These are phyloP conservation scores for Gossypium davidsonii DNA, from an alignment of 441 rosid genomes.

Conservation along the genomic window DNA sequence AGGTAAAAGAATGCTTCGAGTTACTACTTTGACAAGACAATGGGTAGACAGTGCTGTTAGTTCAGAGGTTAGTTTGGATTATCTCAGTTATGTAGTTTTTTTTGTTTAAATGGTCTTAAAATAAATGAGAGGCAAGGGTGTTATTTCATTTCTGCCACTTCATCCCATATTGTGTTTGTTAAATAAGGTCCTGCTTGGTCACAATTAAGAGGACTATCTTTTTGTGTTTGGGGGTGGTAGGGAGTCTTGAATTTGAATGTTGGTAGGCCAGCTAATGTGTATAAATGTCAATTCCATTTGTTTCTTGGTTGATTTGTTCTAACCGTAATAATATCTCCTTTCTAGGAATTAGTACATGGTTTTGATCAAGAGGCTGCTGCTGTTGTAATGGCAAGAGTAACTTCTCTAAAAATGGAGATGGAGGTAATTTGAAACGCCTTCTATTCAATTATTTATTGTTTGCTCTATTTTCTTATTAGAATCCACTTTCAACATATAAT, in stretches of 20 bases:
- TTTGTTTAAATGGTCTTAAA: not conserved
- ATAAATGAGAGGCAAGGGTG: not conserved
- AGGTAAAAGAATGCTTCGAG: constrained; percentile 70
- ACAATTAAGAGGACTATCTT: not conserved
- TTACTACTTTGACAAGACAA: constrained; percentile 73
- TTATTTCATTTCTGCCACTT: not conserved
- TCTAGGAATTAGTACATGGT: constrained; percentile 82
- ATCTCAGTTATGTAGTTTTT: not conserved
- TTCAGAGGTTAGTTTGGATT: constrained; percentile 57
- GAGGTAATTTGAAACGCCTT: constrained; percentile 46
- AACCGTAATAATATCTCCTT: constrained; percentile 14
- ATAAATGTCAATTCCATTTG: not conserved
- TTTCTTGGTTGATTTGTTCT: constrained; percentile 3
- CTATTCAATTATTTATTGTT: not conserved
- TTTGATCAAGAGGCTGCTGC: constrained; percentile 99
- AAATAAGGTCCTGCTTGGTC: not conserved
- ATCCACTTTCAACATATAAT: not conserved
- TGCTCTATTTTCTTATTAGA: not conserved
- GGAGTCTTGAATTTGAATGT: not conserved
- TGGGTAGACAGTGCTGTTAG: constrained; percentile 87
- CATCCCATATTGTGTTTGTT: not conserved
- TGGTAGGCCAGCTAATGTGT: not conserved
- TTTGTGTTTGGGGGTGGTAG: not conserved
- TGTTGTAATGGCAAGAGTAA: constrained; percentile 81
- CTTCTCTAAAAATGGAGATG: constrained; percentile 89